These are phyloP conservation scores for Wickerhamiella vanderwaltii DNA, from an alignment of 805 yeast species.

Conservation along the genomic window DNA sequence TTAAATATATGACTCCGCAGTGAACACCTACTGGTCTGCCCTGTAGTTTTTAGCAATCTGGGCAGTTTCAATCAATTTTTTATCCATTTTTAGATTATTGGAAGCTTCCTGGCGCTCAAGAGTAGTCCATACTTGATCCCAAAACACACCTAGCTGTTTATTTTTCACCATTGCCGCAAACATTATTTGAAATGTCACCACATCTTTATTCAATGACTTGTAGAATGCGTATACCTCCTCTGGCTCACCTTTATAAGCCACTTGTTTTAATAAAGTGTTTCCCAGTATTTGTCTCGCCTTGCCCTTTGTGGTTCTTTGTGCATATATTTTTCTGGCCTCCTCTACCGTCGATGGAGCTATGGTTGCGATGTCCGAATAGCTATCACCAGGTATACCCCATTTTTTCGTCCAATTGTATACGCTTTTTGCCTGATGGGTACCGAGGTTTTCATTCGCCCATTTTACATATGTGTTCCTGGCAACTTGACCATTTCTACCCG, in stretches of 20 bases:
- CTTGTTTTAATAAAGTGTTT: conserved; percentile 16
- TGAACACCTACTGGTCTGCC: too few relatives aligned
- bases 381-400: conserved; percentile 22
- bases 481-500: conserved; percentile 18
- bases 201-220: conserved; percentile 19
- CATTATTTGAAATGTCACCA: conserved; percentile 21
- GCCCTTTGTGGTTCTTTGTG: conserved; percentile 9
- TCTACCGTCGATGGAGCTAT: conserved; percentile 14
- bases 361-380: conserved; percentile 13
- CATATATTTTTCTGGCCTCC: conserved; percentile 18
- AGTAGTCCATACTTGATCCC: conserved; percentile 16
- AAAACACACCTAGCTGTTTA: conserved; percentile 11
- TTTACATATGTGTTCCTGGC: conserved; percentile 20
- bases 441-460: conserved; percentile 15
- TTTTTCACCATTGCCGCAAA: conserved; percentile 19
- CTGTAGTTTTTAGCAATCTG: conserved; percentile 1
- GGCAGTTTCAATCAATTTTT: conserved; percentile 18
- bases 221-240: conserved; percentile 19
- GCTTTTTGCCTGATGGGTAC: conserved; percentile 3
- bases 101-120: conserved; percentile 17
- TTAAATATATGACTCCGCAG: too few relatives aligned
- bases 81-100: conserved; percentile 19
- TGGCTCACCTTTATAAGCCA: conserved; percentile 11
- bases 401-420: conserved; percentile 20
- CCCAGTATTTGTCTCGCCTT: conserved; percentile 17